Conservation (phyloP, 176 grass and related monocot species). For the Tuctoria greenei region DNA sequence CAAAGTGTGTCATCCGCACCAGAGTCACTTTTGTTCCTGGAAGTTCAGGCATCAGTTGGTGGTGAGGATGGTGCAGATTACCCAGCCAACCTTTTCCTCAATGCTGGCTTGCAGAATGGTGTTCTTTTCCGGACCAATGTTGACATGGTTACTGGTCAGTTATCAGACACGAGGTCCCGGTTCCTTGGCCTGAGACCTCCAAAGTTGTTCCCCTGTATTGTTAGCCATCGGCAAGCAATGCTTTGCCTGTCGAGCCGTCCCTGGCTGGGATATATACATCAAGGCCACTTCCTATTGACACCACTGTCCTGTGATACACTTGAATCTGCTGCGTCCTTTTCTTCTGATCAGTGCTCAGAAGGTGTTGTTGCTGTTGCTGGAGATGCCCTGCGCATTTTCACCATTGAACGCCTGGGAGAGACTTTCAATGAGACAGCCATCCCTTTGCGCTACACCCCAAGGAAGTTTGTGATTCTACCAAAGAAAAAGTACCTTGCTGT, state of each 20-base stretch:
- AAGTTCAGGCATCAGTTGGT: slow-evolving; percentile 85
- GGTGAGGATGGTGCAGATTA: slow-evolving; percentile 94
- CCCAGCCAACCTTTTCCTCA: slow-evolving; percentile 92
- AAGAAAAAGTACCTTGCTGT: slow-evolving; percentile 84
- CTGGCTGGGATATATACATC: slow-evolving; percentile 97
- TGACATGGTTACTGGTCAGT: slow-evolving; percentile 96
- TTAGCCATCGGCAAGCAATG: slow-evolving; percentile 89
- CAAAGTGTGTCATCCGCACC: slow-evolving; percentile 92
- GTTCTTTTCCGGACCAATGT: slow-evolving; percentile 96
- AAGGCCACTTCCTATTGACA: slow-evolving; percentile 94
- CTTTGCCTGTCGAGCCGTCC: slow-evolving; percentile 95
- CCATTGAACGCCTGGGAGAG: slow-evolving; percentile 84
- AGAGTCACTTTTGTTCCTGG: slow-evolving; percentile 84
- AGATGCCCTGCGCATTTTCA: slow-evolving; percentile 90
- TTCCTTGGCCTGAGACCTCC: slow-evolving; percentile 92
- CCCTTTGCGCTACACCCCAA: slow-evolving; percentile 85
- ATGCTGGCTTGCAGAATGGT: slow-evolving; percentile 97
- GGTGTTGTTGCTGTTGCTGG: slow-evolving; percentile 95
- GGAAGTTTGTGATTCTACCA: slow-evolving; percentile 89
- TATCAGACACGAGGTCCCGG: slow-evolving; percentile 83
- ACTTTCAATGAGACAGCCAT: slow-evolving; percentile 96
- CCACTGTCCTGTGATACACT: slow-evolving; percentile 92
- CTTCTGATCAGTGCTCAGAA: slow-evolving; percentile 97
- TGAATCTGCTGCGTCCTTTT: slow-evolving; percentile 91
- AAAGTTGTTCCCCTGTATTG: slow-evolving; percentile 78